Evolutionary conservation across 108 stramenopile species (phyloP), one percentile per base, ranked within the genome.

Genomic region (Aureococcus anophagefferens): DNA sequence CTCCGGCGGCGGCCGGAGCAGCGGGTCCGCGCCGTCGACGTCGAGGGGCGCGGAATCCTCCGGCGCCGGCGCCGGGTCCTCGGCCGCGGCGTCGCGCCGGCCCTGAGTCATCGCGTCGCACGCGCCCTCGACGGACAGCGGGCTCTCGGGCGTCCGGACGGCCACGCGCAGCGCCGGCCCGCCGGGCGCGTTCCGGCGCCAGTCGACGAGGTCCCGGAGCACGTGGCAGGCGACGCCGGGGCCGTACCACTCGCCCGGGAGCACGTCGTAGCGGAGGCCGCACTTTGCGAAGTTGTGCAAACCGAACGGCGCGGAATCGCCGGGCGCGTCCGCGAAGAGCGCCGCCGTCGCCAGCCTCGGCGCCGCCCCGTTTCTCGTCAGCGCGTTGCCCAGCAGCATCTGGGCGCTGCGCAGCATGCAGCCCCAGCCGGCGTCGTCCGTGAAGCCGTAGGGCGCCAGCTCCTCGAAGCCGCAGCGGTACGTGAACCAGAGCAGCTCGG

Each of bases 371-470:
- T 93, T 89, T 35, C 90, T 65, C 68, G 90, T 67, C 32, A 95
- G 73, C 0, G 87, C 86, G 64, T 95, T 89, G 14, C 81, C 88
- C 71, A 98, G 74, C 74, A 98, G 77, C 98, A 98, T 98, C 75
- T 97, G 96, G 0, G 98, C 95, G 40, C 87, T 84, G 45, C 98
- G 90, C 37, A 97, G 80, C 98, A 98, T 98, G 79, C 98, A 98
- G 21, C 98, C 98, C 96, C 96, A 98, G 31, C 98, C 98, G 35
- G 94, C 91, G 79, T 98, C 98, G 17, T 84, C 84, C 14, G 81
- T 88, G 65, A 87, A 90, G 30, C 79, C 72, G 69, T 92, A 94
- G 0, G 93, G 93, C n/a, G 73, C 66, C 71, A 95, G 86, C 66
- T 79, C 75, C 4, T 88, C 85, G 77, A 95, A 95, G n/a, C 71